Evolutionary conservation across 164 flowering plant species (phyloP).

Genomic region (Vitis rupestris): DNA sequence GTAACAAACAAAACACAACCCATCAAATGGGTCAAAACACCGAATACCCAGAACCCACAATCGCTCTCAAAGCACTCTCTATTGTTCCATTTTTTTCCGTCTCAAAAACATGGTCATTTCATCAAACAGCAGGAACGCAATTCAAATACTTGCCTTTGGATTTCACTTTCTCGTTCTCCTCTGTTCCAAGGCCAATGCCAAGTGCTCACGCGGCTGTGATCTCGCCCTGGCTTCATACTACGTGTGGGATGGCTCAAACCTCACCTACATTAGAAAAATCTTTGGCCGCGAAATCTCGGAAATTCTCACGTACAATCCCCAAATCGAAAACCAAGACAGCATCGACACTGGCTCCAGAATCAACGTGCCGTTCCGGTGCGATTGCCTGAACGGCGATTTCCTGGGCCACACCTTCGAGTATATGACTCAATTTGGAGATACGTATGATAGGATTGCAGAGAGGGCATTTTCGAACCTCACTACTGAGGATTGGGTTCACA

Average conservation of each 20-base stretch:
- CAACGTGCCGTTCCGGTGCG: slow-evolving; percentile 35
- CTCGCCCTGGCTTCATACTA: slow-evolving; percentile 41
- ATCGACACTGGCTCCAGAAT: slow-evolving; percentile 13
- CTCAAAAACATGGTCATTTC: too few relatives aligned
- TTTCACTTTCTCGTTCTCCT: slow-evolving; percentile 5
- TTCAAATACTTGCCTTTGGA: too few relatives aligned
- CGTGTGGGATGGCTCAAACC: slow-evolving; percentile 27
- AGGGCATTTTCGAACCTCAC: slow-evolving; percentile 29
- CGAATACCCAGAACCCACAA: too few relatives aligned
- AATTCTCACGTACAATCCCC: slow-evolving; percentile 25
- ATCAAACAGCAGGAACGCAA: too few relatives aligned
- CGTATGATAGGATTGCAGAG: slow-evolving; percentile 27
- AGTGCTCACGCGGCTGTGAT: slow-evolving; percentile 28
- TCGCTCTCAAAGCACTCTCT: too few relatives aligned
- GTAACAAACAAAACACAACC: background rate
- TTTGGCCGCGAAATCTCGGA: slow-evolving; percentile 10
- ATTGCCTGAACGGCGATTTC: slow-evolving; percentile 36
- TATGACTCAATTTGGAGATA: slow-evolving; percentile 20
- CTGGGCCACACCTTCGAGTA: slow-evolving; percentile 38
- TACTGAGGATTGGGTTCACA: slow-evolving; percentile 30
- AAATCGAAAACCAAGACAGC: slow-evolving; percentile 7
- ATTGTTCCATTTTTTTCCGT: too few relatives aligned
- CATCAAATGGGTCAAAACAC: background rate
- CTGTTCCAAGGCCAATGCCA: slow-evolving; percentile 13
- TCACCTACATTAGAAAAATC: slow-evolving; percentile 27